These are phyloP conservation scores for Boletus semigastroideus DNA, from an alignment of 1,284 basidiomycete genomes.

Conservation along the genomic window DNA sequence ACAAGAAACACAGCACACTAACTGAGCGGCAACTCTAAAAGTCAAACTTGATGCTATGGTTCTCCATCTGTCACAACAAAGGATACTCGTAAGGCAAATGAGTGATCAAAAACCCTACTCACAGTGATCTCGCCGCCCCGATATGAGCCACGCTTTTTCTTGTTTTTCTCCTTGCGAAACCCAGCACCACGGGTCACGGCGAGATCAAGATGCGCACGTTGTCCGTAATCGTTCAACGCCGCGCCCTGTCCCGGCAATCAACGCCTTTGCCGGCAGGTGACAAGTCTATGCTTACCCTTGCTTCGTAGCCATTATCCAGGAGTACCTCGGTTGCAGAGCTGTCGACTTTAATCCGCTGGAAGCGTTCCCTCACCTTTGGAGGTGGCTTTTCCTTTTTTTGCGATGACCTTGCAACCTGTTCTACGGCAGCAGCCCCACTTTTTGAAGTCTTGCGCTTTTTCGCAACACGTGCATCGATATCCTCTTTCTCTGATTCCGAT, in stretches of 20 bases:
- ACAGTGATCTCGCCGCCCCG: constrained; percentile 91
- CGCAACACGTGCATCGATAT: constrained; percentile 36
- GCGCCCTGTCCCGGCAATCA: constrained; percentile 30
- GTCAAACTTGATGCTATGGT: constrained; percentile 83
- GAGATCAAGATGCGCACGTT: constrained; percentile 81
- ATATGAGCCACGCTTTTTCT: constrained; percentile 96
- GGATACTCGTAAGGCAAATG: constrained; percentile 3
- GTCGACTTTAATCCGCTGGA: constrained; percentile 81
- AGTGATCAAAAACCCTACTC: constrained; percentile 30
- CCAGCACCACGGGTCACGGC: constrained; percentile 92
- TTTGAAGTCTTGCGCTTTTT: constrained; percentile 62
- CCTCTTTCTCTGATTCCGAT: constrained; percentile 6
- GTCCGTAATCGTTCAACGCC: constrained; percentile 81
- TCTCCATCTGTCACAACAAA: constrained; percentile 57
- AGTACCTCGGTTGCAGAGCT: constrained; percentile 60
- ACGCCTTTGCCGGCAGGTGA: neutral
- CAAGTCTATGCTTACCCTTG: constrained; percentile 58
- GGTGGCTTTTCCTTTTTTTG: constrained; percentile 35
- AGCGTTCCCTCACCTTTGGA: constrained; percentile 57
- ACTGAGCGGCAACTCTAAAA: constrained; percentile 29
- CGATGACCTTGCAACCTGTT: constrained; percentile 4
- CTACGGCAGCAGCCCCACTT: constrained; percentile 46
- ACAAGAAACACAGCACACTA: neutral
- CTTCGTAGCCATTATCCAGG: constrained; percentile 83
- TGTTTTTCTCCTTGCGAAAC: constrained; percentile 99